Base-by-base conservation (phyloP, 768 basidiomycete genomes). In the Lactarius deliciosus region DNA sequence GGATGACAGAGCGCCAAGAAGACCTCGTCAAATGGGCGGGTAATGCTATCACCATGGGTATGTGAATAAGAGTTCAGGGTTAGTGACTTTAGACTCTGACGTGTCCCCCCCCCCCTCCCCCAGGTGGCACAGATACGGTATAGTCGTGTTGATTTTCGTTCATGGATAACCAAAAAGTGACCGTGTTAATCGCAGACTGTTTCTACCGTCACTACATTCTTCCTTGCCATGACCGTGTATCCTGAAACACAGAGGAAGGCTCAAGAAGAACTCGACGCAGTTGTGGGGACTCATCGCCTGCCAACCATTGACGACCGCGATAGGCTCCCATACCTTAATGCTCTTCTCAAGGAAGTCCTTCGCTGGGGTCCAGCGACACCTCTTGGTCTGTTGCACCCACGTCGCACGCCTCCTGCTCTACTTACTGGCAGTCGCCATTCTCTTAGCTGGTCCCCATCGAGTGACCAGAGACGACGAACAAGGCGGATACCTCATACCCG, bases 291-390 rank as follows among this genome's bases (percentile, higher is more conserved):
- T 3, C 61, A 66, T 5, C 62, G 59, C 54, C 50, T 75, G 28
- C 75, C 76, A 8, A 72, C 70, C 1, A 75, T 74, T 22, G 57
- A 69, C 3, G 75, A 76, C 58, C 70, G 72, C 6, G 53, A 57
- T 0, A 71, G 70, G 25, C 64, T 76, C 7, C 75, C 75, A 1
- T 76, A 76, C 68, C 13, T 76, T n/a, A 72, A 72, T 56, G 75
- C 70, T 1, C 8, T 75, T 30, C 64, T 74, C 38, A 72, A 71
- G 10, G 75, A 76, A 57, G 56, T 73, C 28, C 63, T 70, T 22
- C 53, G 65, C 40, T 57, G 60, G 65, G 34, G 56, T 22, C 60
- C 65, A 32, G 60, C 61, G 18, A 34, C 60, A 7, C 65, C 65
- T 34, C 8, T 62, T n/a, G 65, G 64, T 60, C 6, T 18, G 59